A percentile compares a stretch with the other conserved stretches of the same genome.
phyloP scores from a whole-genome alignment of 805 yeast species.

The Nakazawaea anatomiae region DNA sequence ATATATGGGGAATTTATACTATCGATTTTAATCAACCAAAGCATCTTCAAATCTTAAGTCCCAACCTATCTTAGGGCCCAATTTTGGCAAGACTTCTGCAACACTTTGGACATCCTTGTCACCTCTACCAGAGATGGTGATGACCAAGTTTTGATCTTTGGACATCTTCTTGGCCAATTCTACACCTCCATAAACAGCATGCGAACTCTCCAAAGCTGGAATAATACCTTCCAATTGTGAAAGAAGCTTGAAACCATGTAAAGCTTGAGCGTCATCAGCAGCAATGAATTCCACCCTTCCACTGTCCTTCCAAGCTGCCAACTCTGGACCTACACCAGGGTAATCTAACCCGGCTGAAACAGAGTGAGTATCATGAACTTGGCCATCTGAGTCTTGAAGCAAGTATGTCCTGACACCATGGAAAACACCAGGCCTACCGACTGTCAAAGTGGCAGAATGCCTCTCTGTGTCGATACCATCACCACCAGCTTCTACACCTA shows the following conservation, averaged over 20 bases:
- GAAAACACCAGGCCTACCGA: constrained; percentile 94
- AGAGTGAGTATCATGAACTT: constrained; percentile 95
- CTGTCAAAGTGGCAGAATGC: constrained; percentile 95
- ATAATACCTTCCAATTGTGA: constrained; percentile 96
- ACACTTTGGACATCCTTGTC: constrained; percentile 98
- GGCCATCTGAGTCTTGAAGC: constrained; percentile 89
- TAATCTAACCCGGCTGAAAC: constrained; percentile 98
- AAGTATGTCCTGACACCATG: constrained; percentile 97
- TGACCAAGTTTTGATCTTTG: constrained; percentile 74
- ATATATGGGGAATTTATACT: no score
- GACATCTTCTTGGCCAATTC: constrained; percentile 80
- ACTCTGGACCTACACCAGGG: constrained; percentile 99
- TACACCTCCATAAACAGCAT: constrained; percentile 89
- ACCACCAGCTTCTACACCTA: constrained; percentile 99
- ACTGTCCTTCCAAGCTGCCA: constrained; percentile 89
- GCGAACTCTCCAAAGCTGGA: constrained; percentile 97
- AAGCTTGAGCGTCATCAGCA: constrained; percentile 93
- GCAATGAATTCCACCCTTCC: constrained; percentile 91
- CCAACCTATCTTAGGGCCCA: constrained; percentile 94
- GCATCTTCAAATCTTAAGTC: constrained; percentile 74
- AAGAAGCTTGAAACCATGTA: constrained; percentile 80
- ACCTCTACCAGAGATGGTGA: constrained; percentile 96
- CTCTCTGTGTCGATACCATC: constrained; percentile 85
- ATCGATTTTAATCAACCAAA: background rate
- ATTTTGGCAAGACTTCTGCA: constrained; percentile 84